Evolutionary conservation across 371 early-diverging fungal genomes (phyloP).

Genomic region (Saksenaea oblongispora): DNA sequence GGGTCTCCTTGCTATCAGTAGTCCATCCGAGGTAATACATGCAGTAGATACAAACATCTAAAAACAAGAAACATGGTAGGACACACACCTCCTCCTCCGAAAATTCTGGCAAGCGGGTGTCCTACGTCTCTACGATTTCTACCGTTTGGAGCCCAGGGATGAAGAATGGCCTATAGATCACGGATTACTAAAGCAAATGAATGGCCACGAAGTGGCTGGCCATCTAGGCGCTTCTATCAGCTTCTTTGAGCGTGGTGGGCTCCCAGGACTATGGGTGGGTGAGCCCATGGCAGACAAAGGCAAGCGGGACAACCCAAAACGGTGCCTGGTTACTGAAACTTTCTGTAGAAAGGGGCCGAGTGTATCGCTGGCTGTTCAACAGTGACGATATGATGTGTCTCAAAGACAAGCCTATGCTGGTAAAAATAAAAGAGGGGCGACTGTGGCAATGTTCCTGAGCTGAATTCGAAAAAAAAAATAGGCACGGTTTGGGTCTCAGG

Average conservation of each 20-base stretch:
- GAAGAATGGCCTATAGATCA: slow-evolving; percentile 10
- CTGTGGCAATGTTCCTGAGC: slow-evolving; percentile 1
- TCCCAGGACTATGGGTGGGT: slow-evolving; percentile 41
- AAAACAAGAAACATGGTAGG: neutral
- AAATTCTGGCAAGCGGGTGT: slow-evolving; percentile 47
- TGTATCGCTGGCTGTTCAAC: slow-evolving; percentile 28
- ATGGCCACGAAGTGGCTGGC: slow-evolving; percentile 40
- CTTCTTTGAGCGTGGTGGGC: slow-evolving; percentile 13
- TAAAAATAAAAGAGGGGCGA: slow-evolving; percentile 10
- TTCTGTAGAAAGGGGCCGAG: slow-evolving; percentile 36
- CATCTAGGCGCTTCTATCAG: slow-evolving; percentile 43
- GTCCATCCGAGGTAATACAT: slow-evolving; percentile 36
- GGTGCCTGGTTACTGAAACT: neutral
- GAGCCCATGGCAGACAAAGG: slow-evolving; percentile 51
- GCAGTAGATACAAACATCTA: neutral
- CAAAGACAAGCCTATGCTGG: slow-evolving; percentile 19
- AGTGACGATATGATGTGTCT: slow-evolving; percentile 20
- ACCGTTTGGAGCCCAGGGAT: neutral
- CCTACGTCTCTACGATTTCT: slow-evolving; percentile 37
- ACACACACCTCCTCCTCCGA: slow-evolving; percentile 10
- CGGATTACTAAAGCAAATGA: slow-evolving; percentile 20
- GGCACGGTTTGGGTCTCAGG: slow-evolving; percentile 45
- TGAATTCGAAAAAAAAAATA: slow-evolving; percentile 13
- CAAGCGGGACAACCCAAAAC: neutral
- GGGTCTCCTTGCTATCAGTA: slow-evolving; percentile 26